These are phyloP conservation scores for Populus pruinosa DNA, from an alignment of 345 rosid genomes.

Conservation along the genomic window DNA sequence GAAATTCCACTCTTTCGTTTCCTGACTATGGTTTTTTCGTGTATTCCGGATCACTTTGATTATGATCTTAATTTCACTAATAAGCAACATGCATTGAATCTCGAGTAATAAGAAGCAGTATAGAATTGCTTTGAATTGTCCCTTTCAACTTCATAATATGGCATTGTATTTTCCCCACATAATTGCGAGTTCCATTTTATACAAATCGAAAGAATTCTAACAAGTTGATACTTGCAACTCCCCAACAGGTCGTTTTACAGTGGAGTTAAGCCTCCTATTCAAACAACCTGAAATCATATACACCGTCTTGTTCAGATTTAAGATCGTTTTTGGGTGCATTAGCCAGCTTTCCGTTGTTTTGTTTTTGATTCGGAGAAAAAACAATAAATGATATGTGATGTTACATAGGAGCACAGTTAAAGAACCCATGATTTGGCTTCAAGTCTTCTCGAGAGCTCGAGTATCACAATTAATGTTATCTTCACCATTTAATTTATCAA, in stretches of 20 bases:
- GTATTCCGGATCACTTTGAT: not conserved
- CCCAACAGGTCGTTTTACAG: too few species aligned
- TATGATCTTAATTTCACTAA: not conserved
- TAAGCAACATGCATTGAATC: not conserved
- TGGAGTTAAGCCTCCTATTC: not conserved
- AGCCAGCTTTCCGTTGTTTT: not conserved
- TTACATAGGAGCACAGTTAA: not conserved
- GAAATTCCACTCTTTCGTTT: too few species aligned
- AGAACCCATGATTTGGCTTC: not conserved
- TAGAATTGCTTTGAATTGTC: not conserved
- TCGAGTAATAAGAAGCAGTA: not conserved
- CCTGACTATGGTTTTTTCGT: not conserved
- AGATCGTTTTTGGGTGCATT: not conserved
- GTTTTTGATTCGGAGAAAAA: not conserved
- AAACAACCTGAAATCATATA: not conserved
- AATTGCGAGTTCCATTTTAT: not conserved
- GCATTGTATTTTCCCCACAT: not conserved
- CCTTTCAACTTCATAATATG: not conserved
- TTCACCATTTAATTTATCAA: not conserved
- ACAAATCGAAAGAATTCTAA: not conserved
- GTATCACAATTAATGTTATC: not conserved
- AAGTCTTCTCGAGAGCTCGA: not conserved
- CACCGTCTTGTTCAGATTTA: not conserved
- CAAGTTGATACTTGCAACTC: not conserved
- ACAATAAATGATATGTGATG: not conserved